Conservation (phyloP, 306 rosid genomes). For the Quercus glauca region DNA sequence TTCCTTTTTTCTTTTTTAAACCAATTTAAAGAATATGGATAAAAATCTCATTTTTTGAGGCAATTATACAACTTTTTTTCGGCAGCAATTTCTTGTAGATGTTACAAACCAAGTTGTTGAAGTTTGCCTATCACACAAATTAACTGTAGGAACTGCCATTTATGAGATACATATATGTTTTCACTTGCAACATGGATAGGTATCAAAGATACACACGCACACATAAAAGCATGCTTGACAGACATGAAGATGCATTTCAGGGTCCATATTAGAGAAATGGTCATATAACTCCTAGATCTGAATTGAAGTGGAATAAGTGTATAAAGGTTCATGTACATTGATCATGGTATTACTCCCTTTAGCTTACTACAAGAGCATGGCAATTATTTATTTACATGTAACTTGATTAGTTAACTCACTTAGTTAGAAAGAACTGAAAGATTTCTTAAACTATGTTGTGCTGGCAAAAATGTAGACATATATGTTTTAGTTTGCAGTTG, state of each 20-base stretch:
- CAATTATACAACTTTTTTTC: neutral
- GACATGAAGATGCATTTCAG: neutral
- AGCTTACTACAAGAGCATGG: neutral
- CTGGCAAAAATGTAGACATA: constrained; percentile 3
- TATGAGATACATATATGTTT: neutral
- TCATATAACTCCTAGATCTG: neutral
- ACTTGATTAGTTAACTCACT: neutral
- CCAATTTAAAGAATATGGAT: too few relatives aligned
- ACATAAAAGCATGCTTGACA: neutral
- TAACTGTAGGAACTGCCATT: neutral
- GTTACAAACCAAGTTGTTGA: neutral
- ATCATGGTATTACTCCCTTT: neutral
- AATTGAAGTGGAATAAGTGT: neutral
- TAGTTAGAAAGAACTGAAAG: neutral
- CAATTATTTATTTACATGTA: neutral
- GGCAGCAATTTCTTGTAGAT: neutral
- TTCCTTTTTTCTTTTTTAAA: neutral
- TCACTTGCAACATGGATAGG: neutral
- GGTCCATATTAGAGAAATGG: neutral
- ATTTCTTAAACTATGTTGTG: neutral
- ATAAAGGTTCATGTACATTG: neutral
- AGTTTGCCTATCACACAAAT: neutral
- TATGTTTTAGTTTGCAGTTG: constrained; percentile 50
- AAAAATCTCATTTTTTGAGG: neutral
- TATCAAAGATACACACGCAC: neutral